Evolutionary conservation across 176 grass and related monocot genomes (phyloP).

Genomic region (Microstegium vimineum): DNA sequence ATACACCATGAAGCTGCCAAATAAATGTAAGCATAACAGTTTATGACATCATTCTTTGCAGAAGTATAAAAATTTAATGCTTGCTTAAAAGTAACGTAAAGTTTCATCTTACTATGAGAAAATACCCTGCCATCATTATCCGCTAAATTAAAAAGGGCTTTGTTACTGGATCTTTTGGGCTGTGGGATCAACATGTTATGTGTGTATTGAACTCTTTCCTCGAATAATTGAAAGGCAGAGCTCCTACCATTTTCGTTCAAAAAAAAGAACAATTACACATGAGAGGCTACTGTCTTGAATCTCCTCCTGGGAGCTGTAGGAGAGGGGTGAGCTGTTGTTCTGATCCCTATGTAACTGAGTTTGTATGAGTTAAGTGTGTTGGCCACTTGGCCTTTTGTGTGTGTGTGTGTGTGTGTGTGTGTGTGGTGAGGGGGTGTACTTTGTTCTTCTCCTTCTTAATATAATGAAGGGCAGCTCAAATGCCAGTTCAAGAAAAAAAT

Average conservation of each 20-base stretch:
- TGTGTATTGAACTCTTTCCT: neutral
- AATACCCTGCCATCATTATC: neutral
- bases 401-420: too few species aligned
- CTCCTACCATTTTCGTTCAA: neutral
- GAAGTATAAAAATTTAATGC: slow-evolving; percentile 1
- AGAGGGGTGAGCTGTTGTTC: neutral
- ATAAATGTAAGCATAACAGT: neutral
- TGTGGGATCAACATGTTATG: neutral
- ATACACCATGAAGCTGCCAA: slow-evolving; percentile 86
- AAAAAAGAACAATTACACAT: neutral
- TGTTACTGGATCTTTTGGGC: neutral
- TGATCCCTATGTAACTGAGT: neutral
- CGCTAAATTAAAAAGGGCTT: neutral
- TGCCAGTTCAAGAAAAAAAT: neutral
- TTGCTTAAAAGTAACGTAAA: slow-evolving; percentile 22
- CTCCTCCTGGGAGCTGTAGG: neutral
- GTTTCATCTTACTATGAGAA: neutral
- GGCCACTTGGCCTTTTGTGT: too few species aligned
- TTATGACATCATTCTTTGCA: slow-evolving; percentile 9
- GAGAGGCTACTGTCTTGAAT: neutral
- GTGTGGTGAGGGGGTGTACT: too few species aligned
- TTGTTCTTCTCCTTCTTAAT: neutral
- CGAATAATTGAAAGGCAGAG: neutral
- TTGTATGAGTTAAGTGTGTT: neutral
- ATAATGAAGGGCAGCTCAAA: neutral